Conservation (phyloP, 768 basidiomycete species). For the Boletus fagicola region DNA sequence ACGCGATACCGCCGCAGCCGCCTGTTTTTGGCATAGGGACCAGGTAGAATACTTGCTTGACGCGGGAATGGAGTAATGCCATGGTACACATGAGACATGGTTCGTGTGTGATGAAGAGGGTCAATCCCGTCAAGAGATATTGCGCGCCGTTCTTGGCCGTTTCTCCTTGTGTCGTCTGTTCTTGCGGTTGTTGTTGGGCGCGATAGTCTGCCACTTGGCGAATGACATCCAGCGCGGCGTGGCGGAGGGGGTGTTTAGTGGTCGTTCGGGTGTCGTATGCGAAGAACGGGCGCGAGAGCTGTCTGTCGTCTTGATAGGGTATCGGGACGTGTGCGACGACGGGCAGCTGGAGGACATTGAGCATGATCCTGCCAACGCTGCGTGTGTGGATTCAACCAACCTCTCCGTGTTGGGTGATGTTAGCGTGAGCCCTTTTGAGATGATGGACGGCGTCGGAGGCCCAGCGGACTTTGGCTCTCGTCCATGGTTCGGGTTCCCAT, state of each 20-base stretch:
- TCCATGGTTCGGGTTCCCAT: slow-evolving; percentile 67
- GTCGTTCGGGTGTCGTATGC: slow-evolving; percentile 72
- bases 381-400: slow-evolving; percentile 35
- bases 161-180: slow-evolving; percentile 5
- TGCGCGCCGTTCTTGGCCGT: slow-evolving; percentile 59
- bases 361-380: not conserved
- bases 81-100: slow-evolving; percentile 98
- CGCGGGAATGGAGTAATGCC: slow-evolving; percentile 93
- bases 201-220: slow-evolving; percentile 61
- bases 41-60: slow-evolving; percentile 80
- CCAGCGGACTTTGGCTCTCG: slow-evolving; percentile 66
- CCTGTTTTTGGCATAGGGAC: slow-evolving; percentile 75
- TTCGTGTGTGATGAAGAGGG: slow-evolving; percentile 91
- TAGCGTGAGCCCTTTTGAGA: slow-evolving; percentile 49
- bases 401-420: slow-evolving; percentile 53
- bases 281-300: slow-evolving; percentile 39
- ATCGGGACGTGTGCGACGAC: slow-evolving; percentile 69
- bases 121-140: slow-evolving; percentile 84
- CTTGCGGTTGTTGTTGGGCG: slow-evolving; percentile 24
- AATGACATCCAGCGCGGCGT: slow-evolving; percentile 78
- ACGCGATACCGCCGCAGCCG: slow-evolving; percentile 77
- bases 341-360: slow-evolving; percentile 52
- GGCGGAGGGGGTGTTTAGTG: slow-evolving; percentile 74
- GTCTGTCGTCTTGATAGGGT: slow-evolving; percentile 40
- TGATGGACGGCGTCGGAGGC: slow-evolving; percentile 63